Evolutionary conservation across 176 grass and related monocot genomes (phyloP), one percentile per base, ranked within the genome.

Genomic region (Miscanthus lutarioriparius): DNA sequence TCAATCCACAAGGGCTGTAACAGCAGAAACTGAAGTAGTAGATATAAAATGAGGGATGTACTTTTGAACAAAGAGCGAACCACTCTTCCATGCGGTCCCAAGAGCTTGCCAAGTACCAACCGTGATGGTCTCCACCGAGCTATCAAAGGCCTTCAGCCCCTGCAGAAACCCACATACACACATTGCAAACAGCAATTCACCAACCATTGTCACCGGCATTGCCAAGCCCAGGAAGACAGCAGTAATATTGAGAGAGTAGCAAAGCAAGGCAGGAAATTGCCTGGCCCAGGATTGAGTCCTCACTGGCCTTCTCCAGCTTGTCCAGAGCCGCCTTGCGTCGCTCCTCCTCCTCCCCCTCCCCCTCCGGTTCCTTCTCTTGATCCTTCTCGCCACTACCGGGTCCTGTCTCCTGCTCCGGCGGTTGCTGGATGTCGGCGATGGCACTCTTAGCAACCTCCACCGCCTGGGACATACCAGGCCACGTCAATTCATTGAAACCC

Each of bases 371-470:
- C 62, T 44, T 36, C 67, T 65, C 74, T 11, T 76, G 65, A 58
- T 81, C 79, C 74, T 77, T 54, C 66, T 73, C 71, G 25, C 49
- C 80, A 75, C 23, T 78, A 30, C 64, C 75, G 3, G 67, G 58
- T 41, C 27, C 64, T 27, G 51, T 76, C 45, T 64, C 82, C 80
- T 74, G 91, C 76, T 85, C 75, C 71, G 47, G 91, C 23, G 85
- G 86, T 72, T 63, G 89, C 74, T 94, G 88, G 25, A 91, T 89
- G 63, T 98, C 96, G 4, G 74, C 81, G 23, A 94, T 90, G 28
- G 93, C 96, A 74, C 70, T 94, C 89, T 95, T 98, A 37, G 93
- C 88, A 27, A 91, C 96, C 88, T 88, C 96, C 77, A 98, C 96
- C 36, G 93, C 91, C 96, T 98, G 93, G 35, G 16, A 47, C 35